Conservation (phyloP, 345 rosid genomes). For the Citrus unshiu region DNA sequence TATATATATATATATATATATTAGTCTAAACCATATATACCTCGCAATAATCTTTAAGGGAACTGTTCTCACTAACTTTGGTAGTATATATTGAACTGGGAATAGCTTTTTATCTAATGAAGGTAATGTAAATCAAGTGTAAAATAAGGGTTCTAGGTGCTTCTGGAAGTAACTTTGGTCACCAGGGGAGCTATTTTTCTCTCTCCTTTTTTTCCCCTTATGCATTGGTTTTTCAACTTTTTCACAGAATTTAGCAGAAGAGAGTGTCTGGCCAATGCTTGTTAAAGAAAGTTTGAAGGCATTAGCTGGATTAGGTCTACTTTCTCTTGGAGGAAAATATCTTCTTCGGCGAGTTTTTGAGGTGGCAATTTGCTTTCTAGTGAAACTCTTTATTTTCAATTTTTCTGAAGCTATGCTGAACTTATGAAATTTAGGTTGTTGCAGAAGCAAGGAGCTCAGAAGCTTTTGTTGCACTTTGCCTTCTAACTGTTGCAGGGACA, state of each 20-base stretch:
- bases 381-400: slow-evolving; percentile 1
- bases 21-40: neutral
- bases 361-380: slow-evolving; percentile 31
- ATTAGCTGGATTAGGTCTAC: slow-evolving; percentile 80
- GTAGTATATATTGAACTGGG: neutral
- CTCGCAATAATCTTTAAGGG: neutral
- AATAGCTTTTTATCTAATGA: neutral
- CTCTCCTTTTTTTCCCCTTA: neutral
- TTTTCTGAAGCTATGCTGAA: slow-evolving; percentile 25
- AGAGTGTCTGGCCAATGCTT: slow-evolving; percentile 90
- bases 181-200: neutral
- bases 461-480: slow-evolving; percentile 94
- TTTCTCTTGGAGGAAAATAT: slow-evolving; percentile 88
- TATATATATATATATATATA: too few relatives aligned
- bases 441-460: slow-evolving; percentile 96
- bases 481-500: slow-evolving; percentile 91
- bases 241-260: slow-evolving; percentile 57
- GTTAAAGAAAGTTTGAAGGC: slow-evolving; percentile 86
- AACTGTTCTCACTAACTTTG: neutral
- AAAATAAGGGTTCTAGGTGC: neutral
- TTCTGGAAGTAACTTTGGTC: neutral
- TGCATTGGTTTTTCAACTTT: neutral
- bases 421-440: slow-evolving; percentile 62
- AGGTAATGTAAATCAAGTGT: neutral
- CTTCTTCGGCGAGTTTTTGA: slow-evolving; percentile 79